Evolutionary conservation across 2,329 filamentous ascomycete genomes (phyloP).

Genomic region (Gremmenia infestans): DNA sequence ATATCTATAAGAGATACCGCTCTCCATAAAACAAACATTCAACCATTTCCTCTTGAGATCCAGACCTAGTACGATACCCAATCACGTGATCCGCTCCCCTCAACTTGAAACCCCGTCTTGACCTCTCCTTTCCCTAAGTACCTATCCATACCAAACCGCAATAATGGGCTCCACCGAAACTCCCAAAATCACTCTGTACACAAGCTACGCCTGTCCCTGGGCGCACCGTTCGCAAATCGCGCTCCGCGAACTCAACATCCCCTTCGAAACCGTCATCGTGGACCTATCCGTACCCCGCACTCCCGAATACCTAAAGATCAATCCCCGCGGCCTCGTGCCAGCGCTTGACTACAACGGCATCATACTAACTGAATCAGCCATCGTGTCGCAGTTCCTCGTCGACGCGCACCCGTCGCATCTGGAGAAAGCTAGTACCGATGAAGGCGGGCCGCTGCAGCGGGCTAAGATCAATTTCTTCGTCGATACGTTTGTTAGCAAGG

Average conservation of each 20-base stretch:
- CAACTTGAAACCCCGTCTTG: no score
- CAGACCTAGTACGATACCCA: no score
- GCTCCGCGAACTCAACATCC: constrained; percentile 59
- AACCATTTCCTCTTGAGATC: no score
- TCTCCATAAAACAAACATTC: no score
- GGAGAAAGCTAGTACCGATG: constrained; percentile 48
- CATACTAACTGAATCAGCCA: constrained; percentile 67
- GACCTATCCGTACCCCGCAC: constrained; percentile 65
- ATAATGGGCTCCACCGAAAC: constrained; percentile 17
- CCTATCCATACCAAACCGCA: background rate
- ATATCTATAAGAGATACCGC: no score
- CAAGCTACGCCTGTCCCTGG: constrained; percentile 65
- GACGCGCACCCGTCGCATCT: constrained; percentile 67
- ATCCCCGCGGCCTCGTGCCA: constrained; percentile 75
- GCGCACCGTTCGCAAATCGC: constrained; percentile 73
- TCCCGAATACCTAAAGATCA: constrained; percentile 69
- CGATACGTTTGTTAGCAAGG: constrained; percentile 63
- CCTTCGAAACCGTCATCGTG: constrained; percentile 67
- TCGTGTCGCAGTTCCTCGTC: constrained; percentile 67
- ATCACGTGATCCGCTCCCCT: no score
- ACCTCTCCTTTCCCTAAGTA: no score
- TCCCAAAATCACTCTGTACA: constrained; percentile 58
- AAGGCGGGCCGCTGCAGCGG: constrained; percentile 53
- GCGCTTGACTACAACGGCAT: constrained; percentile 60
- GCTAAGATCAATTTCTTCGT: constrained; percentile 68